Evolutionary conservation across 2,329 filamentous ascomycete genomes (phyloP).

Genomic region (Saccharata proteae): DNA sequence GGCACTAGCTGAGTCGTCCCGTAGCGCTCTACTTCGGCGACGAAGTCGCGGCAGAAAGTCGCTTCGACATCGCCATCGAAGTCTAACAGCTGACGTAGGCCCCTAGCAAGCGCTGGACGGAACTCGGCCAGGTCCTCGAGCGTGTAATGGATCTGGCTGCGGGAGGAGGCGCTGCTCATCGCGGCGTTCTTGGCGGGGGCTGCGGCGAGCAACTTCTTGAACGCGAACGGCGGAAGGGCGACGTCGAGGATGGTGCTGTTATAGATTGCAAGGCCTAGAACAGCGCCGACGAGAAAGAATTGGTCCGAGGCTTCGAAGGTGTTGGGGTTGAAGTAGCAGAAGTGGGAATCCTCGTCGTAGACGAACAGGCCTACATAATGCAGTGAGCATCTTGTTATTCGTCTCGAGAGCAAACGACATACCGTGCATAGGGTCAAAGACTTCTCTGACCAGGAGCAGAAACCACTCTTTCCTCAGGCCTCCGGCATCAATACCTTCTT

Average conservation of each 20-base stretch:
- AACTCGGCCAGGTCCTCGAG: constrained; percentile 76
- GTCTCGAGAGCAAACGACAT: constrained; percentile 23
- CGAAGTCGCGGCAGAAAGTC: constrained; percentile 73
- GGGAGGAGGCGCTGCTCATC: constrained; percentile 39
- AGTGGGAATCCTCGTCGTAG: constrained; percentile 81
- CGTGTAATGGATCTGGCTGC: constrained; percentile 31
- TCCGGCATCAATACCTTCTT: constrained; percentile 85
- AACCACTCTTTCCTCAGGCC: constrained; percentile 94
- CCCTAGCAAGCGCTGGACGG: constrained; percentile 61
- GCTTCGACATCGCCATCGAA: constrained; percentile 74
- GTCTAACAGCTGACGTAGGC: constrained; percentile 64
- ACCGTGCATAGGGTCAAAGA: constrained; percentile 87
- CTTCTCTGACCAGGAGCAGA: constrained; percentile 70
- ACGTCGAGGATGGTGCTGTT: constrained; percentile 90
- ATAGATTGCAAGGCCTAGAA: constrained; percentile 83
- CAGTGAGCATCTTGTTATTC: constrained; percentile 1
- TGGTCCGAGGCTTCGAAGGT: constrained; percentile 87
- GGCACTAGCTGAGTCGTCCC: constrained; percentile 55
- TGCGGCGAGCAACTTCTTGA: constrained; percentile 71
- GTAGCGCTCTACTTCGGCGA: constrained; percentile 65
- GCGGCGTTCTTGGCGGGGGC: constrained; percentile 40
- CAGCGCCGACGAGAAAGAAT: constrained; percentile 78
- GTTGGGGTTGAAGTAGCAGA: constrained; percentile 87
- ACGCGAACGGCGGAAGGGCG: constrained; percentile 77
- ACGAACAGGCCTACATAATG: constrained; percentile 63